Evolutionary conservation across 1,139 yeast species (phyloP).

Genomic region (Taphrina betulina): DNA sequence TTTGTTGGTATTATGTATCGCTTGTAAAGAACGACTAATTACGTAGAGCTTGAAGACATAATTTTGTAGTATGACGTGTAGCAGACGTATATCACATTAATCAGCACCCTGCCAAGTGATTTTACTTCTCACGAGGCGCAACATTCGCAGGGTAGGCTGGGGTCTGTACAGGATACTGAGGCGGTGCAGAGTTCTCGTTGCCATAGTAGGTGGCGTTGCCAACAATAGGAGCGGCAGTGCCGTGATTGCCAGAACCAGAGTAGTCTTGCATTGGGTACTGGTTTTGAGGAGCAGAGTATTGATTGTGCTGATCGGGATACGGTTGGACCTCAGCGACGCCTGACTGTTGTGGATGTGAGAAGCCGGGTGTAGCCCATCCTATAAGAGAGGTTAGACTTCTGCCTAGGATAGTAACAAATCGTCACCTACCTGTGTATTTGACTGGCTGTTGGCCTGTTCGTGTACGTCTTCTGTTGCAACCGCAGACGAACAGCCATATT

Average conservation of each 20-base stretch:
- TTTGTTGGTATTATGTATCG: too few species aligned
- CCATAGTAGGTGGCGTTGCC: not conserved
- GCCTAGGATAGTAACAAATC: too few species aligned
- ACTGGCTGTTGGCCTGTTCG: conserved; percentile 23
- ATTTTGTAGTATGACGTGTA: too few species aligned
- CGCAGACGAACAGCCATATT: conserved; percentile 23
- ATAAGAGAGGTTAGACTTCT: too few species aligned
- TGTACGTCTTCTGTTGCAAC: conserved; percentile 20
- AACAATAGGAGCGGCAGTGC: not conserved
- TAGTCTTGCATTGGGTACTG: not conserved
- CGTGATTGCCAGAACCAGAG: not conserved
- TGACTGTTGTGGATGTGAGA: conserved; percentile 22
- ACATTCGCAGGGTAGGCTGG: conserved; percentile 8
- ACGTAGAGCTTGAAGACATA: too few species aligned
- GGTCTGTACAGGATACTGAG: not conserved
- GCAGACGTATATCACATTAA: too few species aligned
- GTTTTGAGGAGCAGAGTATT: not conserved
- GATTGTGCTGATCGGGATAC: not conserved
- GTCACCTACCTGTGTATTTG: conserved; percentile 28
- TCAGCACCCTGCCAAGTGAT: not conserved
- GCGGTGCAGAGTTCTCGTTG: conserved; percentile 3
- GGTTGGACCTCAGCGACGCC: conserved; percentile 13
- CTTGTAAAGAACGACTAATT: too few species aligned
- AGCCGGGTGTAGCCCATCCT: conserved; percentile 32
- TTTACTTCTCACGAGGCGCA: conserved; percentile 3